These are phyloP conservation scores for Neurospora sp. DNA, from an alignment of 495 filamentous ascomycete genomes.

Conservation along the genomic window DNA sequence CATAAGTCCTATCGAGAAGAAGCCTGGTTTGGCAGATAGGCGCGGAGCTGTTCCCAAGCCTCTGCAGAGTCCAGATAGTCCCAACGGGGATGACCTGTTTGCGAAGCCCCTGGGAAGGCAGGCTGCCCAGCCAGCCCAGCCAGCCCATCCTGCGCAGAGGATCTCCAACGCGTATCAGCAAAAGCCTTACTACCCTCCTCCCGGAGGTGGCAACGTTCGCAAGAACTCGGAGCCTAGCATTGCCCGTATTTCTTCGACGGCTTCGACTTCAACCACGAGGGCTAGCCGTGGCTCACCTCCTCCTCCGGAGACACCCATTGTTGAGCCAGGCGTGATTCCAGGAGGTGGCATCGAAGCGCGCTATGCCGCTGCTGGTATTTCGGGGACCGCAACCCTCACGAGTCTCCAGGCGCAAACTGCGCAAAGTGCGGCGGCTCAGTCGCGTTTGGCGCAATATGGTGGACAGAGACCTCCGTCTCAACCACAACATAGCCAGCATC, in stretches of 20 bases:
- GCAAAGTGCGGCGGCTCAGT: slow-evolving; percentile 70
- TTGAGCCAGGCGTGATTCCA: slow-evolving; percentile 57
- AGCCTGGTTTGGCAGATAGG: slow-evolving; percentile 53
- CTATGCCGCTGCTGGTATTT: slow-evolving; percentile 81
- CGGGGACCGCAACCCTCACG: slow-evolving; percentile 70
- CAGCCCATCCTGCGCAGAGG: slow-evolving; percentile 18
- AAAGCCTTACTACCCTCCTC: slow-evolving; percentile 40
- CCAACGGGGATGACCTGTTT: slow-evolving; percentile 55
- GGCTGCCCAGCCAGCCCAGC: slow-evolving; percentile 14
- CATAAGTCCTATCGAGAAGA: slow-evolving; percentile 40
- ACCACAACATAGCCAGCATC: slow-evolving; percentile 15
- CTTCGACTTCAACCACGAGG: slow-evolving; percentile 86
- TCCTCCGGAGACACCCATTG: slow-evolving; percentile 88
- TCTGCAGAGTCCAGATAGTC: slow-evolving; percentile 59
- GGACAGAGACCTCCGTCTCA: slow-evolving; percentile 21
- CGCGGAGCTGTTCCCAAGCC: slow-evolving; percentile 68
- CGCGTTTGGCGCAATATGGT: slow-evolving; percentile 65
- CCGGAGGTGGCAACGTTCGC: slow-evolving; percentile 21
- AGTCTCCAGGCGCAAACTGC: slow-evolving; percentile 72
- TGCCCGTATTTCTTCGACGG: slow-evolving; percentile 75
- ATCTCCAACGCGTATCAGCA: slow-evolving; percentile 40
- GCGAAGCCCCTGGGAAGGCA: slow-evolving; percentile 37
- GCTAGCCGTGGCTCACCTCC: slow-evolving; percentile 89
- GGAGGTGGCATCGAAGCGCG: slow-evolving; percentile 78
- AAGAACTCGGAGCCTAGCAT: slow-evolving; percentile 37